Evolutionary conservation across 225 moss, liverwort and hornwort species (phyloP).

Genomic region (Bryum argenteum): DNA sequence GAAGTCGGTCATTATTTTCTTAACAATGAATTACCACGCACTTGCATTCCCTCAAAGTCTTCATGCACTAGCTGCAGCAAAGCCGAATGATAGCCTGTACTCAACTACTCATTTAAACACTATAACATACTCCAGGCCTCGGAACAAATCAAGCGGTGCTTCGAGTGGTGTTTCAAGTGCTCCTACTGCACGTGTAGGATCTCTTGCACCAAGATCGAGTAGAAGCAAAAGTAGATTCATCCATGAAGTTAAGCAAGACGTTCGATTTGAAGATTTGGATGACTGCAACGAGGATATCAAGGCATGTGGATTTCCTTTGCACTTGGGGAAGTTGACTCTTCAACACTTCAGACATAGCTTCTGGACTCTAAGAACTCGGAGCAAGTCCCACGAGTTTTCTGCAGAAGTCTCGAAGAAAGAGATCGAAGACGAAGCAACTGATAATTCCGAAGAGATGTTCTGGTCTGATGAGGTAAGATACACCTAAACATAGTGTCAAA

Average conservation of each 20-base stretch:
- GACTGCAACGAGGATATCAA: constrained; percentile 35
- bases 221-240: constrained; percentile 34
- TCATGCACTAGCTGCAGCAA: neutral
- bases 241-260: constrained; percentile 46
- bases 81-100: neutral
- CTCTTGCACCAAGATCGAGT: constrained; percentile 25
- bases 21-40: neutral
- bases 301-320: constrained; percentile 57
- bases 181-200: constrained; percentile 27
- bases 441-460: constrained; percentile 52
- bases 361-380: constrained; percentile 39
- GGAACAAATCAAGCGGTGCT: constrained; percentile 19
- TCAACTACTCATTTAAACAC: constrained; percentile 1
- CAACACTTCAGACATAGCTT: constrained; percentile 45
- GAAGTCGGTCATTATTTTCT: neutral
- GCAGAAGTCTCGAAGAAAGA: constrained; percentile 27
- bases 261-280: constrained; percentile 31
- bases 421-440: constrained; percentile 36
- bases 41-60: neutral
- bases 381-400: constrained; percentile 27
- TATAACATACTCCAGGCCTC: constrained; percentile 22
- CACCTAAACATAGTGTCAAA: neutral
- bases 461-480: constrained; percentile 60
- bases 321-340: constrained; percentile 40
- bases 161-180: constrained; percentile 9